Percentiles rank a stretch among this genome's conserved stretches.
phyloP scores from a whole-genome alignment of 805 yeast genomes.

The Yarrowia divulgata region DNA sequence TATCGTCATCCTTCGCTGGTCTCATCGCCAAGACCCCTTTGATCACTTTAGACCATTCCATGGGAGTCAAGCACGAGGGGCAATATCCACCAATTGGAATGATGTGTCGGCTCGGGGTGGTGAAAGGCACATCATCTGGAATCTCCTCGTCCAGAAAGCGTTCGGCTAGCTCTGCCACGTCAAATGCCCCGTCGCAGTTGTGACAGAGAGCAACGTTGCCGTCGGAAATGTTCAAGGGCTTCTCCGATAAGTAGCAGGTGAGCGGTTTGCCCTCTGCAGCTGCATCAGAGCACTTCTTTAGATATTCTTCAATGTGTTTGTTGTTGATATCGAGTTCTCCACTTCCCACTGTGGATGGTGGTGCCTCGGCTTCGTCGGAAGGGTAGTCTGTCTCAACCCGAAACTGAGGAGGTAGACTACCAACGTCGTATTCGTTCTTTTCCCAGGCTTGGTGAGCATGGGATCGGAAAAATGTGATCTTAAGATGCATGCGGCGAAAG shows the following conservation, averaged over 20 bases:
- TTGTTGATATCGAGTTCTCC: constrained; percentile 43
- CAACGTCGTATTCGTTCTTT: constrained; percentile 45
- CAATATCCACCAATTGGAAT: constrained; percentile 26
- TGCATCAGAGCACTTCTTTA: neutral
- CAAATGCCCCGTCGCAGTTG: constrained; percentile 25
- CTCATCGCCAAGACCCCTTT: constrained; percentile 12
- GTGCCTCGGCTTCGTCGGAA: constrained; percentile 3
- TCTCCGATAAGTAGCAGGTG: constrained; percentile 9
- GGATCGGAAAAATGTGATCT: constrained; percentile 47
- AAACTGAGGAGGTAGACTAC: constrained; percentile 39
- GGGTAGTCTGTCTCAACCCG: constrained; percentile 39
- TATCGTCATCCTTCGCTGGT: neutral
- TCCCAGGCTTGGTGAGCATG: constrained; percentile 45
- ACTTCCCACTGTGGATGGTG: constrained; percentile 19
- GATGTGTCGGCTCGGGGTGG: neutral
- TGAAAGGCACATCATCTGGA: constrained; percentile 14
- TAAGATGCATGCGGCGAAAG: constrained; percentile 46
- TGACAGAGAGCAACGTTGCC: constrained; percentile 22
- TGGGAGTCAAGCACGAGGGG: neutral
- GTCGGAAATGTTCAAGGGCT: neutral
- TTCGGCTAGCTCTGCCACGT: constrained; percentile 8
- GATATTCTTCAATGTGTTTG: neutral
- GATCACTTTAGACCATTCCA: constrained; percentile 33
- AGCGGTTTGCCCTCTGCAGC: constrained; percentile 1
- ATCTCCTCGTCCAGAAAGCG: constrained; percentile 9